phyloP scores from a whole-genome alignment of 495 filamentous ascomycete genomes.

The Apodospora peruviana region DNA sequence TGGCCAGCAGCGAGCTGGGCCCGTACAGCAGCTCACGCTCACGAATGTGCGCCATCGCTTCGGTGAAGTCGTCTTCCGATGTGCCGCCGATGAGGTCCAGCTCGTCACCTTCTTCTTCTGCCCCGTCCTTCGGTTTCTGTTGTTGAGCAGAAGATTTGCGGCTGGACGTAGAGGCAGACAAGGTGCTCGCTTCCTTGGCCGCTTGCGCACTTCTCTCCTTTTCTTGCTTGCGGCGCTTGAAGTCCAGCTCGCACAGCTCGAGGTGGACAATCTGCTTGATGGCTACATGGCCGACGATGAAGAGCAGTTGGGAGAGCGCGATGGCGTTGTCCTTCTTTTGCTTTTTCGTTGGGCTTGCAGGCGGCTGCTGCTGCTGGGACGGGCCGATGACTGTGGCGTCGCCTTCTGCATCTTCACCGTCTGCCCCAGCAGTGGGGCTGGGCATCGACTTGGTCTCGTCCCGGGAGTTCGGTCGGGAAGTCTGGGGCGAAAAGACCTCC shows the following conservation, averaged over 20 bases:
- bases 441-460: conserved; percentile 30
- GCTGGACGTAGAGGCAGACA: conserved; percentile 20
- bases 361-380: conserved; percentile 25
- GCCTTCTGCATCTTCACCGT: conserved; percentile 26
- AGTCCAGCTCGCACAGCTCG: conserved; percentile 94
- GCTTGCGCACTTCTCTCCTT: conserved; percentile 69
- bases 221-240: conserved; percentile 92
- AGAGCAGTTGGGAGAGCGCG: conserved; percentile 83
- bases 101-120: conserved; percentile 68
- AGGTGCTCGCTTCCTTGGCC: conserved; percentile 26
- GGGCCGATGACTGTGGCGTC: conserved; percentile 22
- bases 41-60: conserved; percentile 89
- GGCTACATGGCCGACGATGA: conserved; percentile 92
- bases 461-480: conserved; percentile 32
- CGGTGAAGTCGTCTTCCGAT: conserved; percentile 96
- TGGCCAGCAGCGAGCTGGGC: conserved; percentile 72
- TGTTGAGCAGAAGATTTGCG: conserved; percentile 26
- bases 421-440: conserved; percentile 18
- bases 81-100: conserved; percentile 95
- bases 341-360: conserved; percentile 32
- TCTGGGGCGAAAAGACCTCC: conserved; percentile 57
- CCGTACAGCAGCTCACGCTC: conserved; percentile 92
- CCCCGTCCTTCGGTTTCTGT: conserved; percentile 35
- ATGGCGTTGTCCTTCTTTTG: conserved; percentile 58
- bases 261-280: conserved; percentile 99